Percentiles rank a stretch among this genome's conserved stretches.
Evolutionary conservation across 345 rosid genomes (phyloP).

Genomic region (Salix dunnii): DNA sequence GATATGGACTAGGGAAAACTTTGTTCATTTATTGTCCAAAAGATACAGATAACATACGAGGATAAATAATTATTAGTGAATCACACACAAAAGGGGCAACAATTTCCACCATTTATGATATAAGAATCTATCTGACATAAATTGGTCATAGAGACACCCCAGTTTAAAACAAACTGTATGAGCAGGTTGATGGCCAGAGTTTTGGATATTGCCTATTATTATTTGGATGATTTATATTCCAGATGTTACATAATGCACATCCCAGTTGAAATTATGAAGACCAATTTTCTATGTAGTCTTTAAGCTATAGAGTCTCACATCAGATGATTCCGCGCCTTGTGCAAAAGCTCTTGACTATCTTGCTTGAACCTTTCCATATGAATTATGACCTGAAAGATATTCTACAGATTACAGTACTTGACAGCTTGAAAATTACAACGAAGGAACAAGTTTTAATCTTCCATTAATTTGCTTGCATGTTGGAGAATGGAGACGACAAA

Average conservation of each 20-base stretch:
- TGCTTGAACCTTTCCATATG: conserved; percentile 85
- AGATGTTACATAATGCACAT: background rate
- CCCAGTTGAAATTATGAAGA: background rate
- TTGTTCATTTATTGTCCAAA: background rate
- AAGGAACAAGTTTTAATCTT: background rate
- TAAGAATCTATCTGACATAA: background rate
- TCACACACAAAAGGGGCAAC: background rate
- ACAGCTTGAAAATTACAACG: conserved; percentile 2
- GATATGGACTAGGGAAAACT: background rate
- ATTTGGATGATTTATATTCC: background rate
- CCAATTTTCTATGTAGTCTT: background rate
- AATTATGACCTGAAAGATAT: conserved; percentile 51
- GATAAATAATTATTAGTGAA: background rate
- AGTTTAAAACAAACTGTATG: background rate
- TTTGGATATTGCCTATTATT: background rate
- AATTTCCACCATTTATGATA: background rate
- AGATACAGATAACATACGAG: background rate
- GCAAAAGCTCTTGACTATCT: conserved; percentile 45
- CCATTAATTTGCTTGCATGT: background rate
- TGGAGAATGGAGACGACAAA: background rate
- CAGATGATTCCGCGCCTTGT: conserved; percentile 46
- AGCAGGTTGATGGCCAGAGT: background rate
- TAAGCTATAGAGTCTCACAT: conserved; percentile 35
- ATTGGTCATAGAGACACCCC: background rate
- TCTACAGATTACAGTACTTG: background rate